Conservation (phyloP, 1,139 yeast species). For the Zygoascus meyerae region DNA sequence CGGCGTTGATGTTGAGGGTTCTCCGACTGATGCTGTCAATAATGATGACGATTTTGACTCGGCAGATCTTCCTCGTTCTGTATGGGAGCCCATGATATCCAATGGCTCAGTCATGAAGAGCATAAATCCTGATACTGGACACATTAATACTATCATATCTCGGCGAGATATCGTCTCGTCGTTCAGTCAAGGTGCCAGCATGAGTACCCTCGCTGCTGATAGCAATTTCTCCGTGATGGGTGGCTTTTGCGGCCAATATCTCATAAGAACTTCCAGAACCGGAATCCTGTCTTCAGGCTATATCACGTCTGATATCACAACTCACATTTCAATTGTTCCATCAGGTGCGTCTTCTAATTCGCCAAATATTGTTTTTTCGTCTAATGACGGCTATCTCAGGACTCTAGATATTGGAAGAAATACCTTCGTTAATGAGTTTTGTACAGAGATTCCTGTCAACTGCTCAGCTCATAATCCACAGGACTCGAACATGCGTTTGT, state of each 20-base stretch:
- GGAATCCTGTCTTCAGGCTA: constrained; percentile 27
- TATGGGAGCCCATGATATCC: background rate
- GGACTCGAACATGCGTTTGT: constrained; percentile 35
- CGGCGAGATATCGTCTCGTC: constrained; percentile 20
- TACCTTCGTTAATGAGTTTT: constrained; percentile 16
- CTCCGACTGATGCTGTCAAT: constrained; percentile 21
- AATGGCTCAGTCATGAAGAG: constrained; percentile 23
- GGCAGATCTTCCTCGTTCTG: constrained; percentile 26
- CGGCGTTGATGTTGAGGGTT: too few species aligned
- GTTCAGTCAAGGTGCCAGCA: constrained; percentile 22
- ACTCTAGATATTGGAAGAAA: constrained; percentile 36
- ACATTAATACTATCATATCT: constrained; percentile 13
- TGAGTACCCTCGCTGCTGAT: constrained; percentile 47
- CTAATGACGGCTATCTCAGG: constrained; percentile 46
- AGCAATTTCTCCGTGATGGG: constrained; percentile 46
- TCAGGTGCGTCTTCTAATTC: constrained; percentile 22
- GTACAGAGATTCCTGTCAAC: constrained; percentile 48
- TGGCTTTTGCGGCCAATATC: constrained; percentile 50
- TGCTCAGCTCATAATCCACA: constrained; percentile 44
- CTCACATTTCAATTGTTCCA: constrained; percentile 40
- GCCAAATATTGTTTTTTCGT: constrained; percentile 38
- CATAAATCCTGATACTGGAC: constrained; percentile 27
- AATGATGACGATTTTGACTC: background rate
- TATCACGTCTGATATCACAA: constrained; percentile 48
- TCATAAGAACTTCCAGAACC: constrained; percentile 37